A percentile compares a stretch with the other conserved stretches of the same genome.
Evolutionary conservation across 208 protist species (phyloP).

Genomic region (Trypanosoma caninum): DNA sequence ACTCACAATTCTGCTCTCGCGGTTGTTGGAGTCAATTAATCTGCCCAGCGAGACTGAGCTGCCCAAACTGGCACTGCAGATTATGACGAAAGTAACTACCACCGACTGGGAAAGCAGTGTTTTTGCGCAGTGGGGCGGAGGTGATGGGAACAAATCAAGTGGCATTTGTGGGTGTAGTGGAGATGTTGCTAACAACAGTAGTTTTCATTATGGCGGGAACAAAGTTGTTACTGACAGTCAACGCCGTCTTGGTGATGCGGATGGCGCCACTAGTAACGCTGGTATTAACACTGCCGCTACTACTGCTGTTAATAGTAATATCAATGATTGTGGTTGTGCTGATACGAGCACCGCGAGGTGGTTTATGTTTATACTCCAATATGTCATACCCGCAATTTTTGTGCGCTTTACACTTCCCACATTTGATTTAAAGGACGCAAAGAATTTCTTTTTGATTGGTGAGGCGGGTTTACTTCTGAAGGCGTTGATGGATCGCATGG

Average conservation of each 20-base stretch:
- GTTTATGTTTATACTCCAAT: conserved; percentile 24
- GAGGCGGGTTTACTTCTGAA: conserved; percentile 47
- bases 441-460: conserved; percentile 56
- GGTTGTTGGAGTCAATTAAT: conserved; percentile 42
- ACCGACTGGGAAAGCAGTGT: conserved; percentile 18
- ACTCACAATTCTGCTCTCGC: conserved; percentile 27
- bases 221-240: too few relatives aligned
- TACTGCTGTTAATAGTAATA: background rate
- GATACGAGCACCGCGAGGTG: conserved; percentile 1
- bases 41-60: conserved; percentile 61
- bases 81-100: conserved; percentile 41
- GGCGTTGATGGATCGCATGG: conserved; percentile 19
- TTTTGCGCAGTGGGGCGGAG: too few relatives aligned
- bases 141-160: too few relatives aligned
- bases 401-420: conserved; percentile 9
- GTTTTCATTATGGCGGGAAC: too few relatives aligned
- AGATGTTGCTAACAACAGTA: too few relatives aligned
- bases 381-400: conserved; percentile 22
- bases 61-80: conserved; percentile 56
- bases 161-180: too few relatives aligned
- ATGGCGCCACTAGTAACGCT: background rate
- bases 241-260: too few relatives aligned
- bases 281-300: background rate
- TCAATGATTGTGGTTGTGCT: conserved; percentile 6
- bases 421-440: conserved; percentile 72